Evolutionary conservation across 2,329 filamentous ascomycete species (phyloP).

Genomic region (Epichloe sylvatica): DNA sequence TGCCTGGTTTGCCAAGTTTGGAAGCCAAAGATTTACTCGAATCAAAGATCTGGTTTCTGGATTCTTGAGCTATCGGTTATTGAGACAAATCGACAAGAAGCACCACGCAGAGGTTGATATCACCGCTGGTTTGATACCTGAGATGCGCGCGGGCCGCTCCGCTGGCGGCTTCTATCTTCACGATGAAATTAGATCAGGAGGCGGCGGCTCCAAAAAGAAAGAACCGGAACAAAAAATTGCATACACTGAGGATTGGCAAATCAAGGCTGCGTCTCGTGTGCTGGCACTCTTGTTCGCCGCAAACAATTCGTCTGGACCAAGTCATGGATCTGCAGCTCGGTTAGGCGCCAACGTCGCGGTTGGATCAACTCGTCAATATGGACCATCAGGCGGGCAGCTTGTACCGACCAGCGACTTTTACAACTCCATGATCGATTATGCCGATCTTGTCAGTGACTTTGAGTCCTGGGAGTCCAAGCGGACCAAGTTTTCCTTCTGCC

Average conservation of each 20-base stretch:
- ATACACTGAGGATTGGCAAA: constrained; percentile 81
- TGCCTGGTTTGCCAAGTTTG: constrained; percentile 62
- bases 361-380: constrained; percentile 11
- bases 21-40: constrained; percentile 52
- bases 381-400: constrained; percentile 42
- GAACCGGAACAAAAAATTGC: constrained; percentile 42
- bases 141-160: constrained; percentile 50
- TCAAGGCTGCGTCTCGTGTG: constrained; percentile 65
- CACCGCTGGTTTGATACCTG: constrained; percentile 57
- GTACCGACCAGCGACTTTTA: constrained; percentile 78
- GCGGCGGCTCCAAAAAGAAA: constrained; percentile 35
- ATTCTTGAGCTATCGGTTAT: constrained; percentile 70
- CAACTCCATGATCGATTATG: constrained; percentile 70
- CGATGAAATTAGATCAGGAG: constrained; percentile 51
- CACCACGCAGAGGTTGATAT: constrained; percentile 45
- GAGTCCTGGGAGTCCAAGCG: constrained; percentile 70
- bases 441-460: constrained; percentile 75
- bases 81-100: constrained; percentile 55
- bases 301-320: constrained; percentile 44
- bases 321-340: constrained; percentile 17
- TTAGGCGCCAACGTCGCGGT: constrained; percentile 8
- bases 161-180: constrained; percentile 51
- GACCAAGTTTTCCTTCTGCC: constrained; percentile 72
- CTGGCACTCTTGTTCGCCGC: constrained; percentile 72
- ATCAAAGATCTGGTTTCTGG: constrained; percentile 64